Conservation (phyloP, 2,329 filamentous ascomycete genomes). For the Aaosphaeria arxii region DNA sequence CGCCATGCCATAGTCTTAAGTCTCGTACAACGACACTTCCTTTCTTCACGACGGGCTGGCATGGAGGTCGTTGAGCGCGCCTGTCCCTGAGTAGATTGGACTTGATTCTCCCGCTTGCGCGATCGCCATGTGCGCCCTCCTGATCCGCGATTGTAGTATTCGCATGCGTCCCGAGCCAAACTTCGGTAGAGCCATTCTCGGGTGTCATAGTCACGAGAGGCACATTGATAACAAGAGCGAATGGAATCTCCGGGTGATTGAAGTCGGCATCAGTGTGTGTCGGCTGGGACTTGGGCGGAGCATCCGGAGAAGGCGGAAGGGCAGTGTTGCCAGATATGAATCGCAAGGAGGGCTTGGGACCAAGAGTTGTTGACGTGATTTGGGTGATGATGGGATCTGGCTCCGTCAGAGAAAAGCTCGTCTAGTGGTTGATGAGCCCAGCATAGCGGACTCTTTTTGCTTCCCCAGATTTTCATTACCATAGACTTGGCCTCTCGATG, state of each 20-base stretch:
- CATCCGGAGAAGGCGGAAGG: slow-evolving; percentile 44
- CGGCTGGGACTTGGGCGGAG: slow-evolving; percentile 30
- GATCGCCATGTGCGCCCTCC: slow-evolving; percentile 39
- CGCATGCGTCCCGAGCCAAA: slow-evolving; percentile 50
- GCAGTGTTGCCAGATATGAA: slow-evolving; percentile 37
- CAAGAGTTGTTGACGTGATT: slow-evolving; percentile 48
- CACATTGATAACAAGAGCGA: slow-evolving; percentile 48
- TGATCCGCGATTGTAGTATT: slow-evolving; percentile 33
- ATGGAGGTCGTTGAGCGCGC: slow-evolving; percentile 12
- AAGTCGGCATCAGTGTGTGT: slow-evolving; percentile 35
- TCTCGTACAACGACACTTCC: slow-evolving; percentile 48
- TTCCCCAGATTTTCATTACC: too few species aligned
- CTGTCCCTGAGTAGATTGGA: slow-evolving; percentile 15
- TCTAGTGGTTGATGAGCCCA: too few species aligned
- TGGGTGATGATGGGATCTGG: slow-evolving; percentile 55
- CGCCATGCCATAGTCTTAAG: slow-evolving; percentile 50
- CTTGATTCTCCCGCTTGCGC: slow-evolving; percentile 29
- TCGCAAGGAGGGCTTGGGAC: slow-evolving; percentile 25
- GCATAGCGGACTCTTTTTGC: too few species aligned
- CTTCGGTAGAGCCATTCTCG: slow-evolving; percentile 49
- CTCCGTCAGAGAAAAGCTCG: background rate
- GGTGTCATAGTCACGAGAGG: slow-evolving; percentile 45
- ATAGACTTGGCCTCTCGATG: too few species aligned
- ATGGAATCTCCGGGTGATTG: slow-evolving; percentile 36
- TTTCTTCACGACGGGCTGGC: slow-evolving; percentile 36